phyloP scores from a whole-genome alignment of 176 grass and related monocot genomes.

The Elymus sibiricus region DNA sequence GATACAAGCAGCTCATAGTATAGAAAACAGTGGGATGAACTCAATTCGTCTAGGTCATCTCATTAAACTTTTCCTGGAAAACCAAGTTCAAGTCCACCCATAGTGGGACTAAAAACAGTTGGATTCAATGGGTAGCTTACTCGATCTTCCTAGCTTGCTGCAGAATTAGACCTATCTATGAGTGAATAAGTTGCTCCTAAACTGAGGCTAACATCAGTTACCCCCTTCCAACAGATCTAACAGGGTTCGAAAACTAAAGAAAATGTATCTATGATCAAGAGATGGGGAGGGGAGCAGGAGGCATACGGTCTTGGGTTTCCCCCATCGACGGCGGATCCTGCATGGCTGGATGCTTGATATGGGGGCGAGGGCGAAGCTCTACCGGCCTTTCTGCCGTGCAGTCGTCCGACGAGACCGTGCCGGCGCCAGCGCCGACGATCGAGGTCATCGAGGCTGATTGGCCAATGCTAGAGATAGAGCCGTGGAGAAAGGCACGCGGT shows the following conservation, averaged over 20 bases:
- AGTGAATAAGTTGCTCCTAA: not conserved
- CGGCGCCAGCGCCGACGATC: not conserved
- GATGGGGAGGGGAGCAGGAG: not conserved
- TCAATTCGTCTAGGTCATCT: not conserved
- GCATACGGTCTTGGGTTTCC: not conserved
- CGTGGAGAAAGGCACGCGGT: too few relatives aligned
- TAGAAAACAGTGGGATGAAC: too few relatives aligned
- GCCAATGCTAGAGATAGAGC: too few relatives aligned
- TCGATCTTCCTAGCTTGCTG: not conserved
- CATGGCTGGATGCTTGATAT: too few relatives aligned
- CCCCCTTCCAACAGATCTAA: not conserved
- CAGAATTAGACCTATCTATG: not conserved
- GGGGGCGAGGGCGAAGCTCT: too few relatives aligned
- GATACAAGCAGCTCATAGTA: not conserved
- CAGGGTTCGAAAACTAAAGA: not conserved
- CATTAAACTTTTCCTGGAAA: not conserved
- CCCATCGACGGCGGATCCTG: too few relatives aligned
- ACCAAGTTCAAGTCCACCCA: not conserved
- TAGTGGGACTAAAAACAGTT: not conserved
- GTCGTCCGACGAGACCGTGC: not conserved
- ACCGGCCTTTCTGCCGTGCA: not conserved
- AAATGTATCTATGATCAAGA: not conserved
- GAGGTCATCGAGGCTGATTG: too few relatives aligned
- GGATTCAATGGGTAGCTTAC: not conserved
- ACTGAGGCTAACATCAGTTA: not conserved